Evolutionary conservation across 1,284 basidiomycete genomes (phyloP), one percentile per base, ranked within the genome.

Genomic region (Volvariella surrecta): DNA sequence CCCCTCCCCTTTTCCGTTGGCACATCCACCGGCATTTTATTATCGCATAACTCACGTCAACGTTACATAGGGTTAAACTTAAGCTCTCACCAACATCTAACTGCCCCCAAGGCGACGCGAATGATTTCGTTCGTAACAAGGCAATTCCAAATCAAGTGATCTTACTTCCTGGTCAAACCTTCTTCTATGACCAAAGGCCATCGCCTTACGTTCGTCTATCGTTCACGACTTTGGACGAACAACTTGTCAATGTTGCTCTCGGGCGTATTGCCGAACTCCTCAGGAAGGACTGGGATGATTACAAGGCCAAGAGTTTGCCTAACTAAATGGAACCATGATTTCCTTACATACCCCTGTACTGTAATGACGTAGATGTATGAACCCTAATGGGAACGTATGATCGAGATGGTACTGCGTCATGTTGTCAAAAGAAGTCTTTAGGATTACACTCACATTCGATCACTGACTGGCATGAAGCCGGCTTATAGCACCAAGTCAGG

Each of bases 31-130:
- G 4, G 15, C 6, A 35, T 16, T 19, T 6, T 15, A 7, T 19
- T 19, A 9, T 31, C 9, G 9, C 30, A 15, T 31, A 9, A 9
- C 15, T 31, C 30, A 9, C 30, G 9, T n/a, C n/a, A n/a, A n/a
- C 34, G 8, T n/a, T 35, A 19, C 8, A 4, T 8, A 15, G 18
- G 34, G 34, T 35, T 7, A 15, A 35, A 35, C 13, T 35, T 15
- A 35, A 35, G 13, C 34, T 19, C 15, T 8, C 13, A 35, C 18
- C n/a, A 19, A 17, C n/a, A 7, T 10, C 62, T n/a, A 62, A 66
- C 15, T 21, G 41, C 3, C 59, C 54, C 0, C 68, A 73, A 43
- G 76, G 74, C 19, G 89, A 95, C 61, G 85, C 84, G 2, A 76
- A 52, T 38, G 41, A 42, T 2, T 40, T 59, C 9, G 52, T 61